Percentiles rank a stretch among this genome's conserved stretches.
These are phyloP conservation scores for Fusarium sp. DNA, from an alignment of 2,329 filamentous ascomycete genomes.

Conservation along the genomic window DNA sequence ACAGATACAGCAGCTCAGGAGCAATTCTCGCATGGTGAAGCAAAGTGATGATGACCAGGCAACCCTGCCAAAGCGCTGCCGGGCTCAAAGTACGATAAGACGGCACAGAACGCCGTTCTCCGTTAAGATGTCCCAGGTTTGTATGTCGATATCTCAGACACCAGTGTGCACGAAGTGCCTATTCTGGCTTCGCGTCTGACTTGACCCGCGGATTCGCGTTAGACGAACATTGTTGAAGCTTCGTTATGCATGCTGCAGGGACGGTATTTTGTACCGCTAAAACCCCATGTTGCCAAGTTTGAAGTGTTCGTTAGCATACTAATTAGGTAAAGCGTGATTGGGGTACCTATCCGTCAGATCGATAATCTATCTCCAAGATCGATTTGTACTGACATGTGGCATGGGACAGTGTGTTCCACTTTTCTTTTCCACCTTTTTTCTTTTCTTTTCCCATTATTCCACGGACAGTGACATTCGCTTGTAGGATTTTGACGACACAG, in stretches of 20 bases:
- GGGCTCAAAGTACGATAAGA: slow-evolving; percentile 3
- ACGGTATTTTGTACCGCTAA: slow-evolving; percentile 23
- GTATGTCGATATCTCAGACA: neutral
- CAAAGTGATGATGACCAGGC: neutral
- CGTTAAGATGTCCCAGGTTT: neutral
- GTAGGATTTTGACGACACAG: no score
- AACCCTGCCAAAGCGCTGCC: no score
- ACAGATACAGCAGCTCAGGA: no score
- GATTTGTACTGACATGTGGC: slow-evolving; percentile 20
- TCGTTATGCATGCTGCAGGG: slow-evolving; percentile 29
- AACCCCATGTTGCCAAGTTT: slow-evolving; percentile 38
- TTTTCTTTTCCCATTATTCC: neutral
- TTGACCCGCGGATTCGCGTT: neutral
- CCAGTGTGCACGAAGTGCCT: slow-evolving; percentile 33
- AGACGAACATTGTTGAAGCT: neutral
- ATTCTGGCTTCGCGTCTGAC: slow-evolving; percentile 27
- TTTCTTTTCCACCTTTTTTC: slow-evolving; percentile 1
- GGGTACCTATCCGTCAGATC: slow-evolving; percentile 36
- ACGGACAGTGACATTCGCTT: no score
- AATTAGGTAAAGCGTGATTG: slow-evolving; percentile 38
- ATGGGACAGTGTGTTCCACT: slow-evolving; percentile 21
- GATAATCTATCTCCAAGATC: slow-evolving; percentile 41
- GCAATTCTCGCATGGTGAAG: no score
- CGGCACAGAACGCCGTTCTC: slow-evolving; percentile 10
- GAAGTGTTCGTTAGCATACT: slow-evolving; percentile 38